Base-by-base conservation (phyloP, 371 early-diverging fungal species). In the Parasitella parasitica region DNA sequence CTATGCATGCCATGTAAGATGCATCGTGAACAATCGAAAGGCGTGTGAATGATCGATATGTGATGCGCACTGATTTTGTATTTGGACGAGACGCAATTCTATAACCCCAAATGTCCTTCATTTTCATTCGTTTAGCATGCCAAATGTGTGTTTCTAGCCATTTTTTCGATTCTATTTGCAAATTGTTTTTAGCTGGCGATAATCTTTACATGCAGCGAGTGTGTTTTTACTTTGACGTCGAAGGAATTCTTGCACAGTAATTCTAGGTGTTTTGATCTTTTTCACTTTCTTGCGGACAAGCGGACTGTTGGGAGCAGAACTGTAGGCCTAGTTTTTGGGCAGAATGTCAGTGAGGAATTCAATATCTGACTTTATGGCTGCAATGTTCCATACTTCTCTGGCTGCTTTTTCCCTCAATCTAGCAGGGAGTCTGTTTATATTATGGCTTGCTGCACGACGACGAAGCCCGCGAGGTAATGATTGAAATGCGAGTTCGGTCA, bases 111-210 rank as follows among this genome's bases (percentile, higher is more conserved):
- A 85, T 67, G 54, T 93, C 86, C 22, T 54, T 70, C 97, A 98
- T 97, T 52, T 94, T 89, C 91, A 96, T 93, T 52, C 98, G 84
- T 70, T 98, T 98, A 7, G 96, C 90, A 64, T 97, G 97, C 97
- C 98, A 98, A 32, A 97, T 84, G 75, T 98, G 98, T n/a, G 98
- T 97, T 71, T 96, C 96, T 27, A 98, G 71, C 98, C 97, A 98
- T 27, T 85, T 79, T n/a, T 89, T 88, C 2, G 81, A 74, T 11
- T 61, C 88, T 87, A 69, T 8, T 18, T 3, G 7, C 18, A 20
- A 27, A 32, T 4, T 13, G 15, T 2, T 5, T 49, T 27, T 26
- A 3, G 16, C 5, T 27, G 9, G 7, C 15, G 41, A 16, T 9
- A 36, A 36, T 9, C 0, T 36, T 26, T 30, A 28, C 16, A 8